Percentiles rank a stretch among this genome's conserved stretches.
These are phyloP conservation scores for Mortierella sp. DNA, from an alignment of 371 early-diverging fungal species.

Conservation along the genomic window DNA sequence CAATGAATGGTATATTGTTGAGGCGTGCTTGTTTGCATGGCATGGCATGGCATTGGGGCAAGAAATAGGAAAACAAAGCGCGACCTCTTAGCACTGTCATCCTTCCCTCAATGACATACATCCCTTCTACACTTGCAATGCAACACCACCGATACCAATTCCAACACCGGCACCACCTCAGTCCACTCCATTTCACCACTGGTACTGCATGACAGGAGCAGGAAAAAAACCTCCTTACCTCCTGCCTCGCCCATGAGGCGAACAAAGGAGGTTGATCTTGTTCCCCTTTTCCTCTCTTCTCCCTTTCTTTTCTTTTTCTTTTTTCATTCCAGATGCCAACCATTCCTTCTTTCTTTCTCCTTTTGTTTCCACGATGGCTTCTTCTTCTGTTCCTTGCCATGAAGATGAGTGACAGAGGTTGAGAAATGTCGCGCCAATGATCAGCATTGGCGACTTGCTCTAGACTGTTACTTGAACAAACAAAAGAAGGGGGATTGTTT, in stretches of 20 bases:
- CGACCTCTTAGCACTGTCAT: not conserved
- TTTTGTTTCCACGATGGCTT: not conserved
- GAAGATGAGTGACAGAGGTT: not conserved
- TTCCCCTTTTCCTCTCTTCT: too few species aligned
- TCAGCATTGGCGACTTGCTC: not conserved
- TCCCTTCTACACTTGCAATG: not conserved
- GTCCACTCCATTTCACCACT: not conserved
- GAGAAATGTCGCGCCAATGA: not conserved
- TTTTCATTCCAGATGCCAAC: not conserved
- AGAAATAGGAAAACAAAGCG: not conserved
- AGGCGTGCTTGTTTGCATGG: not conserved
- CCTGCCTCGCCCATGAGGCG: slow-evolving; percentile 3
- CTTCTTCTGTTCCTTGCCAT: not conserved
- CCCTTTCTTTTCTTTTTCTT: not conserved
- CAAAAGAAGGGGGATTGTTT: not conserved
- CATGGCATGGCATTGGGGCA: not conserved
- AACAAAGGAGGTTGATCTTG: not conserved
- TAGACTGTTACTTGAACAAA: not conserved
- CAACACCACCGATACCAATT: not conserved
- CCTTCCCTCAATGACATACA: too few species aligned
- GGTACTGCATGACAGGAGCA: not conserved
- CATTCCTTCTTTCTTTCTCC: not conserved
- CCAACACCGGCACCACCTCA: not conserved
- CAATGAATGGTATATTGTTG: not conserved
- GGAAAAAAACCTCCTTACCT: slow-evolving; percentile 5